These are phyloP conservation scores for Claviceps sp. DNA, from an alignment of 2,329 filamentous ascomycete species.

Conservation along the genomic window DNA sequence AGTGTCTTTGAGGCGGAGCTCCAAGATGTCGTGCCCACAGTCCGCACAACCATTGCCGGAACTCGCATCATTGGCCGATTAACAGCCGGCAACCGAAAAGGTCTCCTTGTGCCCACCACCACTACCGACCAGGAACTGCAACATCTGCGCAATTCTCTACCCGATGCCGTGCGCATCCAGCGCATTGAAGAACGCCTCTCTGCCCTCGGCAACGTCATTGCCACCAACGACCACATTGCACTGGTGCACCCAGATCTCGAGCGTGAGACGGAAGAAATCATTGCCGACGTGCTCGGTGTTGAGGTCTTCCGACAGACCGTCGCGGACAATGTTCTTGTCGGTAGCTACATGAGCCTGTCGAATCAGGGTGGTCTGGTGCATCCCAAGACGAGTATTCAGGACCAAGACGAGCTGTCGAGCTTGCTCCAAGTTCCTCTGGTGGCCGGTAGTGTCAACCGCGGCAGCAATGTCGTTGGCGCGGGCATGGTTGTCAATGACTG, in stretches of 20 bases:
- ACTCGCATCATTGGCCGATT: conserved; percentile 92
- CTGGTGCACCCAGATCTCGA: conserved; percentile 93
- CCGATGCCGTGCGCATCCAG: conserved; percentile 85
- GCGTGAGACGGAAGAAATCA: conserved; percentile 96
- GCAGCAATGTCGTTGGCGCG: conserved; percentile 87
- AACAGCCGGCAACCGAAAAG: conserved; percentile 93
- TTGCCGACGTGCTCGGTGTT: conserved; percentile 82
- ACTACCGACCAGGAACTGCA: conserved; percentile 98
- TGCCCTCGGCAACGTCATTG: conserved; percentile 93
- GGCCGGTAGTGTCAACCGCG: conserved; percentile 85
- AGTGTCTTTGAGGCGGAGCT: conserved; percentile 96
- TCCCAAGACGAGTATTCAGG: conserved; percentile 91
- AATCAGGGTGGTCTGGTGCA: conserved; percentile 97
- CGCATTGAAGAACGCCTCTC: conserved; percentile 95
- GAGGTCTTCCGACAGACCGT: conserved; percentile 91
- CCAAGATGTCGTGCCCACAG: conserved; percentile 93
- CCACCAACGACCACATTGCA: conserved; percentile 91
- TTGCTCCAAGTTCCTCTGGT: conserved; percentile 92
- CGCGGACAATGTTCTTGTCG: conserved; percentile 91
- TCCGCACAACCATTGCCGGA: conserved; percentile 89
- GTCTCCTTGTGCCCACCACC: conserved; percentile 86
- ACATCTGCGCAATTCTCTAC: conserved; percentile 88
- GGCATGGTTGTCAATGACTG: conserved; percentile 57
- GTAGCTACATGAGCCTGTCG: conserved; percentile 89
- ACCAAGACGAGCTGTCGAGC: conserved; percentile 92